These are phyloP conservation scores for Naganishia antarctica DNA, from an alignment of 768 basidiomycete genomes.

Conservation along the genomic window DNA sequence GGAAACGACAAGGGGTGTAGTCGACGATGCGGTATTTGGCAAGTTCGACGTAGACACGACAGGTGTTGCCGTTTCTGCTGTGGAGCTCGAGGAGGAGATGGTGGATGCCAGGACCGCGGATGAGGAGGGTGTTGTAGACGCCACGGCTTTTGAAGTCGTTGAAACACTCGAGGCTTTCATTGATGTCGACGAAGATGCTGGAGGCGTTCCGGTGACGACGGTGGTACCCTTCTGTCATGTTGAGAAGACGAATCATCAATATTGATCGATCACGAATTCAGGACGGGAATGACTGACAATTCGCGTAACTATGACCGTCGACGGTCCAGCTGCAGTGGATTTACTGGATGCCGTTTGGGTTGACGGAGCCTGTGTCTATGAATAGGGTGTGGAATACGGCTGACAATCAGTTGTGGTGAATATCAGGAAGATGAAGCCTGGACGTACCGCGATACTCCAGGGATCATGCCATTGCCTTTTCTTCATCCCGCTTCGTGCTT, in stretches of 20 bases:
- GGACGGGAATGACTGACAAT: not conserved
- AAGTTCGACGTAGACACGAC: not conserved
- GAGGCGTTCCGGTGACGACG: constrained; percentile 17
- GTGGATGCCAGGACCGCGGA: not conserved
- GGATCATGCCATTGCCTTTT: constrained; percentile 17
- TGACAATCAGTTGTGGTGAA: not conserved
- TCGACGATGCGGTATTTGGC: not conserved
- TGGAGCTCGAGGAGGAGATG: not conserved
- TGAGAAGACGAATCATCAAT: not conserved
- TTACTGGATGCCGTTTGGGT: no score
- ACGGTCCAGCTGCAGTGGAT: no score
- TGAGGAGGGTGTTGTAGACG: not conserved
- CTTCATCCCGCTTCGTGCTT: not conserved
- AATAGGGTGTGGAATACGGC: no score
- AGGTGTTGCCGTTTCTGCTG: not conserved
- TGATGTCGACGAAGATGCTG: not conserved
- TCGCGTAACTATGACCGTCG: constrained; percentile 2
- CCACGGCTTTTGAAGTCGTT: no score
- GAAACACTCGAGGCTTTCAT: not conserved
- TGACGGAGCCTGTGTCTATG: not conserved
- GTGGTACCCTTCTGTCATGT: constrained; percentile 8
- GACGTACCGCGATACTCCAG: not conserved
- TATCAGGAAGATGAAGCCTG: no score
- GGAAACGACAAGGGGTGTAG: not conserved
- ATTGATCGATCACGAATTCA: not conserved